Evolutionary conservation across 2,329 filamentous ascomycete genomes (phyloP).

Genomic region (Ceratocystiopsis brevicomis): DNA sequence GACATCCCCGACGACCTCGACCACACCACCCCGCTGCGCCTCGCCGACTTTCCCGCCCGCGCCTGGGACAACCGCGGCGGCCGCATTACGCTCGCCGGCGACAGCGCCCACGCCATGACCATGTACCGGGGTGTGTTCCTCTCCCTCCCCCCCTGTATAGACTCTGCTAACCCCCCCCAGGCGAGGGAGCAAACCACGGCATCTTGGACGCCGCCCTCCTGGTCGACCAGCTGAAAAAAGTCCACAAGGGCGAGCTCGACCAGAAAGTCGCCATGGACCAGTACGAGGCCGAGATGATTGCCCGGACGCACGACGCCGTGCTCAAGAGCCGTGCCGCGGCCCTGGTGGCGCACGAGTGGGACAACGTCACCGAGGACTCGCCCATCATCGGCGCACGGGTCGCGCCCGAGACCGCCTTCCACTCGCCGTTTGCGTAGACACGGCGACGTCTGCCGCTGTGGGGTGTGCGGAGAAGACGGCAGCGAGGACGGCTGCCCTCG

Average conservation of each 20-base stretch:
- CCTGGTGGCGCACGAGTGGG: conserved; percentile 5
- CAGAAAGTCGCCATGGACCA: conserved; percentile 1
- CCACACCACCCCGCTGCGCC: conserved; percentile 16
- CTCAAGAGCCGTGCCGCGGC: conserved; percentile 3
- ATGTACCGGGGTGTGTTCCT: conserved; percentile 23
- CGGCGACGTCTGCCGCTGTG: too few relatives aligned
- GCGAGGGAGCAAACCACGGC: conserved; percentile 21
- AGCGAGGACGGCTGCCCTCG: too few relatives aligned
- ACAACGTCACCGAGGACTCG: conserved; percentile 3
- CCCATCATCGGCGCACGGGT: not conserved
- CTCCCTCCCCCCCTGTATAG: not conserved
- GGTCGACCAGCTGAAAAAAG: conserved; percentile 5
- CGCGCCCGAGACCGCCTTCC: not conserved
- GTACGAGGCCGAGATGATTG: conserved; percentile 5
- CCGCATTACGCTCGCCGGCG: conserved; percentile 29
- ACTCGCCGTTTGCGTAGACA: too few relatives aligned
- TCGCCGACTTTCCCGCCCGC: conserved; percentile 19
- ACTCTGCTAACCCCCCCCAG: not conserved
- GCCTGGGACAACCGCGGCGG: conserved; percentile 25
- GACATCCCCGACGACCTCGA: conserved; percentile 23
- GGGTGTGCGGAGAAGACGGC: too few relatives aligned
- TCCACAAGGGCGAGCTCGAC: not conserved
- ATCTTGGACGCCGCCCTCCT: conserved; percentile 20
- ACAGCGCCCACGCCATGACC: conserved; percentile 40
- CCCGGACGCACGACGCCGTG: conserved; percentile 2